These are phyloP conservation scores for Sphaerulina musiva DNA, from an alignment of 2,329 filamentous ascomycete species.

Conservation along the genomic window DNA sequence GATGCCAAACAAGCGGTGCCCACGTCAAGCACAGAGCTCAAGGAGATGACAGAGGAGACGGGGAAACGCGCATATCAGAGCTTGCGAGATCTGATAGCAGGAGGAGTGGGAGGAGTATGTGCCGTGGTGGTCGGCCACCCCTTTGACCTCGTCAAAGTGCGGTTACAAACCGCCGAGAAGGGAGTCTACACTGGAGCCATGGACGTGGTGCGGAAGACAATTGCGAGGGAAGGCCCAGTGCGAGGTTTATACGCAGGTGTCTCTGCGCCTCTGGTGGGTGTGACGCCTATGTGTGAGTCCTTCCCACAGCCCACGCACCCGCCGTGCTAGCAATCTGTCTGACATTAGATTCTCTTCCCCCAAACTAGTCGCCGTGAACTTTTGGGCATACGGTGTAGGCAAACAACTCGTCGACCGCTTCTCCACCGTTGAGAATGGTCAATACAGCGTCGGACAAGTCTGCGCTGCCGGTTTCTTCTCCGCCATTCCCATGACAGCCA, in stretches of 20 bases:
- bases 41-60: conserved; percentile 47
- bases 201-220: conserved; percentile 82
- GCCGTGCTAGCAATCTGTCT: conserved; percentile 2
- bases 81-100: conserved; percentile 76
- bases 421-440: conserved; percentile 59
- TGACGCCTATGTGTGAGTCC: conserved; percentile 95
- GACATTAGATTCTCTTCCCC: conserved; percentile 8
- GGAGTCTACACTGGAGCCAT: conserved; percentile 86
- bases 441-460: conserved; percentile 78
- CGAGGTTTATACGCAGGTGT: conserved; percentile 92
- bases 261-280: conserved; percentile 85
- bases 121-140: conserved; percentile 90
- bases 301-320: neutral
- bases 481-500: conserved; percentile 92
- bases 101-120: conserved; percentile 88
- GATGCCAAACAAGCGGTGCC: conserved; percentile 20
- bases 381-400: conserved; percentile 88
- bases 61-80: conserved; percentile 53
- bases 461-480: conserved; percentile 94
- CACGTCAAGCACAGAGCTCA: conserved; percentile 41
- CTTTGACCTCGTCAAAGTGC: conserved; percentile 96
- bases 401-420: conserved; percentile 73
- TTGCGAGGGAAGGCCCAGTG: conserved; percentile 75
- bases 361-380: conserved; percentile 55
- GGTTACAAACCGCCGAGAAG: conserved; percentile 89